Percentiles rank a stretch among this genome's conserved stretches.
Conservation (phyloP, 192 early-diverging fungal species). For the Umbelopsis isabellina region DNA sequence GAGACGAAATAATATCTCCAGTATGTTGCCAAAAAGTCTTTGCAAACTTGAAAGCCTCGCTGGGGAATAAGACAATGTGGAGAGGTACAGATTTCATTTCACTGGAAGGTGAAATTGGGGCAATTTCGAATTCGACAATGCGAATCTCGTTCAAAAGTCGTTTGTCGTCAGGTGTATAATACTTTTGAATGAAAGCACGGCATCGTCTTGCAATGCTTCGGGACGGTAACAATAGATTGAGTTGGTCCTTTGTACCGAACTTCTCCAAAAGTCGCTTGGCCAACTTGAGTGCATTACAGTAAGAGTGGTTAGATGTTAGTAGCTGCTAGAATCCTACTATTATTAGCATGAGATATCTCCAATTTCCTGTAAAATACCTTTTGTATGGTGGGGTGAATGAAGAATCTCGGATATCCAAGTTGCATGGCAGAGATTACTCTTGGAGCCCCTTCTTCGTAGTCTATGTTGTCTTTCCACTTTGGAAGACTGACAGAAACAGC, state of each 20-base stretch:
- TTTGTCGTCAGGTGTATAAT: conserved; percentile 40
- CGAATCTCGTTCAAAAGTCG: conserved; percentile 40
- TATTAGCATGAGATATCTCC: not conserved
- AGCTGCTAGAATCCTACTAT: not conserved
- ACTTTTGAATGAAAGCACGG: conserved; percentile 62
- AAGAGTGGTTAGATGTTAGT: not conserved
- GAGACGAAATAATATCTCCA: conserved; percentile 86
- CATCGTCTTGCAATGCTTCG: conserved; percentile 66
- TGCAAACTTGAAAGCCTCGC: conserved; percentile 66
- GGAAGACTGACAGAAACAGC: conserved; percentile 93
- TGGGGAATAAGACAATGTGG: conserved; percentile 77
- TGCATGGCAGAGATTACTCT: conserved; percentile 72
- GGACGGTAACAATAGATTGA: conserved; percentile 78
- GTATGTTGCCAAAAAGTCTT: conserved; percentile 98
- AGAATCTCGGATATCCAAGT: conserved; percentile 94
- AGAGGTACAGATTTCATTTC: conserved; percentile 50
- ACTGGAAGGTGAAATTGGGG: conserved; percentile 51
- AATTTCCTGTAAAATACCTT: conserved; percentile 50
- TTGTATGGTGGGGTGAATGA: conserved; percentile 73
- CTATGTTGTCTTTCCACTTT: conserved; percentile 87
- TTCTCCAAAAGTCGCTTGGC: conserved; percentile 59
- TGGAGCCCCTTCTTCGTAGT: conserved; percentile 88
- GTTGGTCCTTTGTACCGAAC: conserved; percentile 67
- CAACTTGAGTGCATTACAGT: conserved; percentile 35
- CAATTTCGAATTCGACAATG: conserved; percentile 68